Base-by-base conservation (phyloP, 306 rosid genomes). In the Cercis canadensis region DNA sequence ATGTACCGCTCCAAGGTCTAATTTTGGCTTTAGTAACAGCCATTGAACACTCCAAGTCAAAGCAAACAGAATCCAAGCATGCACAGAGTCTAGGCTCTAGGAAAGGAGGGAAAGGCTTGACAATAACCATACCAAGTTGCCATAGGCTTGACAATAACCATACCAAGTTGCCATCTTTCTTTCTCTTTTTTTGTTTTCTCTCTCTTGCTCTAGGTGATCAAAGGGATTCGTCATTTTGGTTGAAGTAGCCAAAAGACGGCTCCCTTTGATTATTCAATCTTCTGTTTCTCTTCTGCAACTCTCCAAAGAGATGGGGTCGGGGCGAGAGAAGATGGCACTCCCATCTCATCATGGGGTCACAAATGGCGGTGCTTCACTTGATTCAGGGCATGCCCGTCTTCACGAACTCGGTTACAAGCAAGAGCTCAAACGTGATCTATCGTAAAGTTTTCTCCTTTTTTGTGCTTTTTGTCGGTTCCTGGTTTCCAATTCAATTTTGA, bases 391-490 rank as follows among this genome's bases (percentile, higher is more conserved):
- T 57, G 72, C 96, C 47, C 97, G 99, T 72, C 99, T 94, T 56
- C 68, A 78, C 49, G 87, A 94, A 70, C 96, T 94, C 53, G 99
- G 99, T 61, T 94, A 94, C 92, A 94, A 89, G 57, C 99, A 94
- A 82, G 97, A 94, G 63, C 95, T 94, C 86, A 91, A 94, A 82
- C 99, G 99, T 70, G 99, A 94, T 13, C 92, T 94, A 39, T 90
- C 99, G 99, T 94, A 88, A 79, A 18, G 29, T 17, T 8, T 37
- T 39, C 51, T 21, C 14, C 17, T 15, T 43, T n/a, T 55, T 4
- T 58, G 24, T 5, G 37, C n/a, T 43, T 15, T 41, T 1, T 58
- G 43, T 41, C 32, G 52, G 0, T 6, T 9, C 18, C 18, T 67
- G 61, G 59, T 57, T 67, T 65, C 7, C 31, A 21, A 17, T 58